Conservation (phyloP, 2,329 filamentous ascomycete genomes). For the Talaromyces sp. region DNA sequence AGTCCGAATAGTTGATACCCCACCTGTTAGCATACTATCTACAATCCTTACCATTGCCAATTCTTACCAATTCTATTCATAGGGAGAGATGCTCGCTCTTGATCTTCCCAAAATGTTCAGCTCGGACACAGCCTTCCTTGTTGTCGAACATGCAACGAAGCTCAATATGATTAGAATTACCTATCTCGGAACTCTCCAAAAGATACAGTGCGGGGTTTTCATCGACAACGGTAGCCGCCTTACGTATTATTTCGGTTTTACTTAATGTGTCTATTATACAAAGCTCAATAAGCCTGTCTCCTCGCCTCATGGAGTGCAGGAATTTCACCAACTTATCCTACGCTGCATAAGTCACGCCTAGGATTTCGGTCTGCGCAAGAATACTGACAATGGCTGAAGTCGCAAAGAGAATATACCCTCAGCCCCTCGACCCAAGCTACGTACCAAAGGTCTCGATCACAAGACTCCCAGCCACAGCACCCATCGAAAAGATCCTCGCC, state of each 20-base stretch:
- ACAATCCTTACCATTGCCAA: background rate
- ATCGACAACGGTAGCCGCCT: background rate
- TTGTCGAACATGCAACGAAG: background rate
- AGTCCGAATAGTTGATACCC: background rate
- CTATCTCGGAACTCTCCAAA: background rate
- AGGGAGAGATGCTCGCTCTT: background rate
- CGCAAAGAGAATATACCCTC: background rate
- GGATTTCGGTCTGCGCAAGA: background rate
- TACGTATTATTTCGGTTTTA: background rate
- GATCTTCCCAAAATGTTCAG: background rate
- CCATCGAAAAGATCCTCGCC: slow-evolving; percentile 30
- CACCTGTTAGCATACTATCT: background rate
- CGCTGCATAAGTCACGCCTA: background rate
- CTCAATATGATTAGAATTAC: background rate
- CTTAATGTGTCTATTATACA: background rate
- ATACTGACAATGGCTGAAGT: background rate
- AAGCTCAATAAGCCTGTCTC: background rate
- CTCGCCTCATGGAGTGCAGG: background rate
- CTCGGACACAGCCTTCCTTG: background rate
- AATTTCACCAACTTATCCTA: background rate
- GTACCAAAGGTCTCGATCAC: slow-evolving; percentile 19
- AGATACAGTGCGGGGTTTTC: background rate
- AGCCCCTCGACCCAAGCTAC: slow-evolving; percentile 16
- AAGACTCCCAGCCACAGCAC: slow-evolving; percentile 24
- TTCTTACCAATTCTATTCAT: background rate